These are phyloP conservation scores for Berkeleyomyces rouxiae DNA, from an alignment of 2,329 filamentous ascomycete species.

Conservation along the genomic window DNA sequence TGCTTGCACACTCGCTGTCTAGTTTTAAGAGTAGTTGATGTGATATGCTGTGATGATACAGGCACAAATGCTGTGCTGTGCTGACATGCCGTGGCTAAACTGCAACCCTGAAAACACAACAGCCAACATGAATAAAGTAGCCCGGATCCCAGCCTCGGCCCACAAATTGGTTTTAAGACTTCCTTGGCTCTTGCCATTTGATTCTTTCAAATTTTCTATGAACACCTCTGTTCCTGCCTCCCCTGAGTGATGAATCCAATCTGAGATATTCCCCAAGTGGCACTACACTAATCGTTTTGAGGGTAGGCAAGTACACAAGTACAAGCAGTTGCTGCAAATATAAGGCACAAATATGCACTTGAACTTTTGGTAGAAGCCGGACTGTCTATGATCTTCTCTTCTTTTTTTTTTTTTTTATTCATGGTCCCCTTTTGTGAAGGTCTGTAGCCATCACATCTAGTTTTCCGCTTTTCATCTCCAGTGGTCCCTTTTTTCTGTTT, in stretches of 20 bases:
- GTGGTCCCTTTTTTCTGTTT: background rate
- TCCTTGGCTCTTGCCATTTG: background rate
- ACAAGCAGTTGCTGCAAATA: too few species aligned
- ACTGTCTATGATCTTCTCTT: background rate
- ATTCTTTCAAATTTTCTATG: background rate
- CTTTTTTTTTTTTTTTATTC: background rate
- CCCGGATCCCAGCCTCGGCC: background rate
- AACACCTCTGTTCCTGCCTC: constrained; percentile 1
- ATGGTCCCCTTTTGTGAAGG: background rate
- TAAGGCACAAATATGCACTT: background rate
- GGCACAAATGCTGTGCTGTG: background rate
- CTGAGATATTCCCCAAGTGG: background rate
- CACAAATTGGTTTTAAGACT: background rate
- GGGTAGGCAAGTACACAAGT: too few species aligned
- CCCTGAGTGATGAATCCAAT: background rate
- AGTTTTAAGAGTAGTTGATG: background rate
- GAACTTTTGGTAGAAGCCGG: background rate
- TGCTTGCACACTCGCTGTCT: too few species aligned
- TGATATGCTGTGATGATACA: background rate
- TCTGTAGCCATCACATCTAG: background rate
- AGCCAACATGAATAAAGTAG: background rate
- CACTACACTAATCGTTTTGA: background rate
- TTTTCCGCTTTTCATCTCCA: background rate
- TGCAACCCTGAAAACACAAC: background rate
- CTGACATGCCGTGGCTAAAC: background rate